Conservation (phyloP, 2,329 filamentous ascomycete species). For the Cercospora berteroae region DNA sequence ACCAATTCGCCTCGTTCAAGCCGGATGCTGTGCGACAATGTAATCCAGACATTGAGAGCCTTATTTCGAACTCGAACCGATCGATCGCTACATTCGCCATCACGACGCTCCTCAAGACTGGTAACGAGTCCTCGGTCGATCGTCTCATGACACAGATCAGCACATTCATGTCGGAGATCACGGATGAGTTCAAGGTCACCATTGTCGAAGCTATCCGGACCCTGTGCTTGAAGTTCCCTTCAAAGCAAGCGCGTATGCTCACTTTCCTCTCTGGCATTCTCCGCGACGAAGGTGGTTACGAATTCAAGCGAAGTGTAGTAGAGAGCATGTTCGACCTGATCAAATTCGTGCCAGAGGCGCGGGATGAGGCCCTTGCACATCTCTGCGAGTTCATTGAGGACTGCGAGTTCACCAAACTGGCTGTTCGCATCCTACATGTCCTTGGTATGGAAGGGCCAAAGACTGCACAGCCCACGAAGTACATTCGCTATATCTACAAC, state of each 20-base stretch:
- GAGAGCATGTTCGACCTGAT: slow-evolving; percentile 99
- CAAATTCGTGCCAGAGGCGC: slow-evolving; percentile 92
- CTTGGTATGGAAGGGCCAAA: slow-evolving; percentile 93
- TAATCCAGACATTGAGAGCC: slow-evolving; percentile 94
- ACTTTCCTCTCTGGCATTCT: slow-evolving; percentile 96
- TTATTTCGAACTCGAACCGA: slow-evolving; percentile 95
- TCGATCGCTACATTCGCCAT: slow-evolving; percentile 98
- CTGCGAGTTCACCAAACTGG: slow-evolving; percentile 97
- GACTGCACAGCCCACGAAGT: slow-evolving; percentile 94
- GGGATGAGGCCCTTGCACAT: slow-evolving; percentile 81
- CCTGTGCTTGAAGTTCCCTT: slow-evolving; percentile 94
- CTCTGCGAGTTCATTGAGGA: slow-evolving; percentile 99
- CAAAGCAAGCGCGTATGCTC: slow-evolving; percentile 97
- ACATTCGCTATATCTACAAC: slow-evolving; percentile 99
- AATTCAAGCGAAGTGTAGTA: slow-evolving; percentile 95
- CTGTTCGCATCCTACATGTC: slow-evolving; percentile 90
- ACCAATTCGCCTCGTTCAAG: slow-evolving; percentile 96
- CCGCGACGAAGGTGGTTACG: slow-evolving; percentile 93
- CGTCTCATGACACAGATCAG: slow-evolving; percentile 98
- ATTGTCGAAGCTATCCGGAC: slow-evolving; percentile 98
- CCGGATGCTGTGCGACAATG: slow-evolving; percentile 86
- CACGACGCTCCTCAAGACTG: slow-evolving; percentile 95
- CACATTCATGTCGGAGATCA: slow-evolving; percentile 97
- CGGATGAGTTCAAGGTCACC: slow-evolving; percentile 99
- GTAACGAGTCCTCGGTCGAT: slow-evolving; percentile 95